Percentiles rank a stretch among this genome's conserved stretches.
Evolutionary conservation across 768 basidiomycete species (phyloP).

Genomic region (Tubosaeta sp.): DNA sequence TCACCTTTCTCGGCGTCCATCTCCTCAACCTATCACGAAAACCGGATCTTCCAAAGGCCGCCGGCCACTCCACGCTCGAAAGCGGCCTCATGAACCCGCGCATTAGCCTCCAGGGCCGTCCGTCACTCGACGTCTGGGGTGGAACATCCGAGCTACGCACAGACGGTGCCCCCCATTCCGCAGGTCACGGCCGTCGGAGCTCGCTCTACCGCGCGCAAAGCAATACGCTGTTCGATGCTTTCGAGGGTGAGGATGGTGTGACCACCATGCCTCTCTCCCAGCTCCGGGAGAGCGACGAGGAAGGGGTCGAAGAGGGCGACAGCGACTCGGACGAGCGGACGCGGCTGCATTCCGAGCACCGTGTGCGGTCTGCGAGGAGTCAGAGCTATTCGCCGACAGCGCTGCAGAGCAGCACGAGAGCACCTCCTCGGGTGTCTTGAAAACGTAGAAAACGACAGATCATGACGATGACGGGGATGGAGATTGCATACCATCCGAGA

Average conservation of each 20-base stretch:
- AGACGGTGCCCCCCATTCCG: slow-evolving; percentile 23
- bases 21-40: slow-evolving; percentile 78
- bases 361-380: slow-evolving; percentile 41
- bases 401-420: slow-evolving; percentile 28
- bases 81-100: slow-evolving; percentile 72
- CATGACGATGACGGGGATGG: background rate
- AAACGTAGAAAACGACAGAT: background rate
- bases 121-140: slow-evolving; percentile 76
- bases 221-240: slow-evolving; percentile 70
- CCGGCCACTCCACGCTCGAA: slow-evolving; percentile 54
- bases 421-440: slow-evolving; percentile 18
- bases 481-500: slow-evolving; percentile 8
- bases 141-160: slow-evolving; percentile 31
- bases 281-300: slow-evolving; percentile 66
- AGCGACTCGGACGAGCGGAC: slow-evolving; percentile 45
- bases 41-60: slow-evolving; percentile 42
- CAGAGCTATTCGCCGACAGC: slow-evolving; percentile 48
- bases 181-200: slow-evolving; percentile 58
- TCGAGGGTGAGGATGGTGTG: slow-evolving; percentile 44
- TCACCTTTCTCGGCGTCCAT: slow-evolving; percentile 97
- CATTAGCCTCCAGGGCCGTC: slow-evolving; percentile 73
- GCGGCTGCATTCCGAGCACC: slow-evolving; percentile 27
- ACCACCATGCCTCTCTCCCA: slow-evolving; percentile 50
- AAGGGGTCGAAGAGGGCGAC: slow-evolving; percentile 43
- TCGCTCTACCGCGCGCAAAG: slow-evolving; percentile 65